Evolutionary conservation across 1,284 basidiomycete species (phyloP).

Genomic region (Ganoderma lucidum): DNA sequence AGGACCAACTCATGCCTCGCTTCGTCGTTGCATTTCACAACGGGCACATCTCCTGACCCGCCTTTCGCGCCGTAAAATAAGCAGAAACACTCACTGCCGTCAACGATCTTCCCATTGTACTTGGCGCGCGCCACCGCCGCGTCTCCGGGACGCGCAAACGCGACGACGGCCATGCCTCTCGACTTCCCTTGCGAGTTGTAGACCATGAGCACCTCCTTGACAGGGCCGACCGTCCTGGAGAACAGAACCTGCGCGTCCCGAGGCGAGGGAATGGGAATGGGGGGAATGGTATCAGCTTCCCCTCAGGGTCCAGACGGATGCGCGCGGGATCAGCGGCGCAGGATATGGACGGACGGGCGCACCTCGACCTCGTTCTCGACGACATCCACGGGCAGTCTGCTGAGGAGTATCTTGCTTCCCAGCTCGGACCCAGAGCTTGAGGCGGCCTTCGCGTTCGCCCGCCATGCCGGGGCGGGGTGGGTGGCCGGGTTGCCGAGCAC

Average conservation of each 20-base stretch:
- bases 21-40: neutral
- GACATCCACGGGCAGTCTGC: constrained; percentile 74
- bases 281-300: constrained; percentile 5
- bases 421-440: constrained; percentile 40
- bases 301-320: neutral
- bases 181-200: constrained; percentile 76
- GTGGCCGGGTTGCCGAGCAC: constrained; percentile 64
- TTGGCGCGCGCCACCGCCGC: constrained; percentile 66
- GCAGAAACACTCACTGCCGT: constrained; percentile 63
- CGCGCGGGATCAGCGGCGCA: constrained; percentile 12
- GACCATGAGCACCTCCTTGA: constrained; percentile 72
- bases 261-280: neutral
- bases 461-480: constrained; percentile 68
- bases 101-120: constrained; percentile 78
- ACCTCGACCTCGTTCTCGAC: constrained; percentile 74
- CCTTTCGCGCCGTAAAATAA: neutral
- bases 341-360: constrained; percentile 35
- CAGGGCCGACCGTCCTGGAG: constrained; percentile 74
- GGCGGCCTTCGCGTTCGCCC: constrained; percentile 44
- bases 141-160: constrained; percentile 67
- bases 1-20: neutral
- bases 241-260: constrained; percentile 64
- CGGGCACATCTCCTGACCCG: neutral
- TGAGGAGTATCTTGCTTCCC: constrained; percentile 78
- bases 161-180: constrained; percentile 79